Percentiles rank a stretch among this genome's conserved stretches.
Evolutionary conservation across 2,329 filamentous ascomycete species (phyloP).

Genomic region (Nemania sp.): DNA sequence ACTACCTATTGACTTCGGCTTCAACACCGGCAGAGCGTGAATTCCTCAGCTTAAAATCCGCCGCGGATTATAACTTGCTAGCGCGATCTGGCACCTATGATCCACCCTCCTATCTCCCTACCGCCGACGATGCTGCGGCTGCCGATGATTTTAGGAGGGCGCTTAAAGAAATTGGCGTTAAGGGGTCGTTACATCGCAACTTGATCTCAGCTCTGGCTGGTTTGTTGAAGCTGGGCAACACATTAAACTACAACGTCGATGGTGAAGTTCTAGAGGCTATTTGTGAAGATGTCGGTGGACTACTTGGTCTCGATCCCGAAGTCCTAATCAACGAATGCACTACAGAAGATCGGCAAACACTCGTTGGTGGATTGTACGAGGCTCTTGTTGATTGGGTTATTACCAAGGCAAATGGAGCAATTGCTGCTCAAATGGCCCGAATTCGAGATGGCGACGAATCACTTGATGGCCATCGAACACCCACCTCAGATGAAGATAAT

Average conservation of each 20-base stretch:
- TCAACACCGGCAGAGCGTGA: constrained; percentile 91
- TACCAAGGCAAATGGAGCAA: constrained; percentile 85
- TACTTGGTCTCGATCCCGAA: constrained; percentile 89
- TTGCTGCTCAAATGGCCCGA: constrained; percentile 78
- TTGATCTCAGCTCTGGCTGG: constrained; percentile 89
- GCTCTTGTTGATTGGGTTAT: constrained; percentile 96
- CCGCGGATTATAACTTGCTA: constrained; percentile 82
- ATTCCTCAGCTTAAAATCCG: constrained; percentile 82
- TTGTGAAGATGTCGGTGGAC: constrained; percentile 88
- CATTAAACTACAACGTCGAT: constrained; percentile 85
- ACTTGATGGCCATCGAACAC: constrained; percentile 73
- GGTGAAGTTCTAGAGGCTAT: constrained; percentile 85
- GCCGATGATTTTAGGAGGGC: constrained; percentile 92
- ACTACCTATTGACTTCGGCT: constrained; percentile 92
- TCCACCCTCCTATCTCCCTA: constrained; percentile 88
- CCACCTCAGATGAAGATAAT: constrained; percentile 75
- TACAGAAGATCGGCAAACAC: constrained; percentile 83
- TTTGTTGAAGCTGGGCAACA: constrained; percentile 91
- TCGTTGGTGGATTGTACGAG: constrained; percentile 92
- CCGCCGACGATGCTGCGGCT: constrained; percentile 90
- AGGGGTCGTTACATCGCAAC: constrained; percentile 82
- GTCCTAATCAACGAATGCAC: constrained; percentile 81
- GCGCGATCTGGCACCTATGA: constrained; percentile 86
- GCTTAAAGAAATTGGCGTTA: constrained; percentile 93
- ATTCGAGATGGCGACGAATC: constrained; percentile 76